phyloP scores from a whole-genome alignment of 2,329 filamentous ascomycete species.

The Venturia oleaginea region DNA sequence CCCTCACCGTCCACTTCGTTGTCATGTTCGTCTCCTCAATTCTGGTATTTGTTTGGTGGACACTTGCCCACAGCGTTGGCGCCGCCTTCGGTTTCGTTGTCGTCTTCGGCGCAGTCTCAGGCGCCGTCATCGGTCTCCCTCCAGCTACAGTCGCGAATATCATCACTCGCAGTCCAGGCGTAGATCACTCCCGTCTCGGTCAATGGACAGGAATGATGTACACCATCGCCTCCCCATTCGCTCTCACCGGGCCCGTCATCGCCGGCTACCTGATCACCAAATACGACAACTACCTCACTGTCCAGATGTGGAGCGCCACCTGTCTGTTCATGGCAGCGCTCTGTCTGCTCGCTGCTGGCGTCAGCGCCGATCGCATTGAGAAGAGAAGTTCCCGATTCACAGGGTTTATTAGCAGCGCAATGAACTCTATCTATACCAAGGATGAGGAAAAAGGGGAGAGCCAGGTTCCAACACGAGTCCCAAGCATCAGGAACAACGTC shows the following conservation, averaged over 20 bases:
- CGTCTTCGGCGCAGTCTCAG: slow-evolving; percentile 39
- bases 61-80: slow-evolving; percentile 27
- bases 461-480: neutral
- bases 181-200: slow-evolving; percentile 33
- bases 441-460: neutral
- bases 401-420: neutral
- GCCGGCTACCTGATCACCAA: slow-evolving; percentile 36
- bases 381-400: neutral
- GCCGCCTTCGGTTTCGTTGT: slow-evolving; percentile 39
- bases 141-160: slow-evolving; percentile 37
- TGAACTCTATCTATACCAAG: neutral
- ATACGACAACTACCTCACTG: slow-evolving; percentile 35
- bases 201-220: slow-evolving; percentile 48
- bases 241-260: slow-evolving; percentile 39
- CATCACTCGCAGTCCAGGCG: slow-evolving; percentile 20
- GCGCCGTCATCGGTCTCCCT: slow-evolving; percentile 41
- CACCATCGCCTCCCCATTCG: slow-evolving; percentile 34
- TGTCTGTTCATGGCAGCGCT: slow-evolving; percentile 32
- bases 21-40: slow-evolving; percentile 34
- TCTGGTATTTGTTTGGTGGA: slow-evolving; percentile 37
- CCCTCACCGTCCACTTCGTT: slow-evolving; percentile 37
- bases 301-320: slow-evolving; percentile 39
- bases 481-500: neutral
- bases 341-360: slow-evolving; percentile 29
- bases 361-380: neutral